Conservation (phyloP, 148 eudicot species). For the Suaeda aralocaspica region DNA sequence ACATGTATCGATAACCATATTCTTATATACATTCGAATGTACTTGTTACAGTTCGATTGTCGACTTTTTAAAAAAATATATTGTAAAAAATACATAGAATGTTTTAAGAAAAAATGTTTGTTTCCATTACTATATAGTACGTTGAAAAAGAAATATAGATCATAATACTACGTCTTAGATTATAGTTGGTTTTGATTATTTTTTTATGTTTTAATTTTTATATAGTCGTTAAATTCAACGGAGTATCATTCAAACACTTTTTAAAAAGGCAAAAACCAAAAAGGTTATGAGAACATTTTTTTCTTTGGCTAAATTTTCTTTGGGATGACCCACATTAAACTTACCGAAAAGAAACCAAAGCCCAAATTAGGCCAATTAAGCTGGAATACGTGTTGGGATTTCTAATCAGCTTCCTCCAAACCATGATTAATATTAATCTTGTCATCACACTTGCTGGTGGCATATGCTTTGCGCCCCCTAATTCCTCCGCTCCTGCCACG, state of each 20-base stretch:
- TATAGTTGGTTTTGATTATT: no score
- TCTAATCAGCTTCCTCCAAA: conserved; percentile 74
- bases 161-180: no score
- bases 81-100: no score
- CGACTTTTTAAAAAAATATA: no score
- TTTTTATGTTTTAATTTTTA: not conserved
- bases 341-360: conserved; percentile 59
- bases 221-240: not conserved
- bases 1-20: no score
- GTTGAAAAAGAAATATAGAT: no score
- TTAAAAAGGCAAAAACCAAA: conserved; percentile 2
- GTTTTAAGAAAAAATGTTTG: no score
- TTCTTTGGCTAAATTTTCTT: conserved; percentile 19
- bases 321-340: conserved; percentile 11
- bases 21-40: no score
- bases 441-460: conserved; percentile 96
- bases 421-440: conserved; percentile 69
- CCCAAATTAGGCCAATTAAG: conserved; percentile 75
- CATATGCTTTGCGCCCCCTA: conserved; percentile 49
- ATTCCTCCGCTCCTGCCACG: conserved; percentile 24
- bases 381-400: conserved; percentile 88
- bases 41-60: no score
- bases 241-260: not conserved
- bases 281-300: conserved; percentile 8
- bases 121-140: no score